phyloP scores from a whole-genome alignment of 352 stramenopile species.

The Globisporangium irregulare region DNA sequence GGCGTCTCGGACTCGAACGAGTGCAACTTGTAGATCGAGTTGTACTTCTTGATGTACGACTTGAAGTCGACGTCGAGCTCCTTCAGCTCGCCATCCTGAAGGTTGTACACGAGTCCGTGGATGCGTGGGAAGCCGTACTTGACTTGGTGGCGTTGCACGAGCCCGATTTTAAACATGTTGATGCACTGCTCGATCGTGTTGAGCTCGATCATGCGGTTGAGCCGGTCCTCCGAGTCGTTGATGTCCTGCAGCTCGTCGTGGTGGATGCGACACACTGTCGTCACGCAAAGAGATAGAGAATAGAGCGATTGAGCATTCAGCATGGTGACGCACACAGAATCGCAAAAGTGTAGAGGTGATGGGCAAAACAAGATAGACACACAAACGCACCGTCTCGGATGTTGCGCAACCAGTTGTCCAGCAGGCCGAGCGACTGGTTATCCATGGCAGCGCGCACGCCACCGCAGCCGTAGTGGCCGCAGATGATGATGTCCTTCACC shows the following conservation, averaged over 20 bases:
- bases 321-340: not conserved
- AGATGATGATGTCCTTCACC: conserved; percentile 87
- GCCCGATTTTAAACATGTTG: conserved; percentile 89
- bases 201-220: conserved; percentile 82
- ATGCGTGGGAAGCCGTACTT: conserved; percentile 89
- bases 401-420: conserved; percentile 79
- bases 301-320: not conserved
- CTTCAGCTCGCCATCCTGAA: conserved; percentile 81
- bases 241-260: conserved; percentile 86
- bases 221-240: conserved; percentile 66
- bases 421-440: conserved; percentile 32
- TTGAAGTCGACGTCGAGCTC: conserved; percentile 85
- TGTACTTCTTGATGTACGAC: conserved; percentile 74
- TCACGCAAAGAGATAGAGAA: not conserved
- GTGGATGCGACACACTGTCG: conserved; percentile 84
- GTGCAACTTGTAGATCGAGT: conserved; percentile 79
- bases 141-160: conserved; percentile 84
- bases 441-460: conserved; percentile 63
- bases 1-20: conserved; percentile 53
- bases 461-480: conserved; percentile 89
- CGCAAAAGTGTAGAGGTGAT: not conserved
- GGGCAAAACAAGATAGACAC: not conserved
- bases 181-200: conserved; percentile 91
- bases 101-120: conserved; percentile 86
- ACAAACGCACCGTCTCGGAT: conserved; percentile 37